Evolutionary conservation across 257 asterid genomes (phyloP).

Genomic region (Penstemon eatonii): DNA sequence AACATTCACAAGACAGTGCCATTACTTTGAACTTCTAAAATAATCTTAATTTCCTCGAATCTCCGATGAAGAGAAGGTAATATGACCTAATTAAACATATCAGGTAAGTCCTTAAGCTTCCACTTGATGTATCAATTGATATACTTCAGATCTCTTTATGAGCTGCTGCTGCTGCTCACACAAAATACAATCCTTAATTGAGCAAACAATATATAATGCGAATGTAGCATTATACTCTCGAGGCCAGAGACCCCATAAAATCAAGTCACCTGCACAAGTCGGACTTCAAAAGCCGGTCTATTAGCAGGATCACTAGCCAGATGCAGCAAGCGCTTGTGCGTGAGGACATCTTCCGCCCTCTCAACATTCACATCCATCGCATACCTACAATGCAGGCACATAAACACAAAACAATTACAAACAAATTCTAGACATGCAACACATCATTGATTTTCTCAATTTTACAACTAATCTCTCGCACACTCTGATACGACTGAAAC

Average conservation of each 20-base stretch:
- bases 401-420: not conserved
- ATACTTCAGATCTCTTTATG: no score
- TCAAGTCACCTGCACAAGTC: slow-evolving; percentile 81
- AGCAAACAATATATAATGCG: no score
- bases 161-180: no score
- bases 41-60: not conserved
- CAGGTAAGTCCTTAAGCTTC: no score
- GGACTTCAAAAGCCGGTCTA: slow-evolving; percentile 91
- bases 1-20: slow-evolving; percentile 19
- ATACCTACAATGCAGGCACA: slow-evolving; percentile 55
- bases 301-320: slow-evolving; percentile 86
- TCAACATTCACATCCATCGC: slow-evolving; percentile 96
- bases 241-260: no score
- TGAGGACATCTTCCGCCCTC: slow-evolving; percentile 94
- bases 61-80: not conserved
- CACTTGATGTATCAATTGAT: no score
- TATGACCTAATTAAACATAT: not conserved
- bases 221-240: no score
- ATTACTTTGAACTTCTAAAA: slow-evolving; percentile 9
- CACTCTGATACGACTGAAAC: no score
- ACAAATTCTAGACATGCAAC: slow-evolving; percentile 32
- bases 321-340: slow-evolving; percentile 77
- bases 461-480: no score
- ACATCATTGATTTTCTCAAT: not conserved
- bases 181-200: no score